Evolutionary conservation across 75 land plant species (phyloP), one percentile per base, ranked within the genome.

Genomic region (Pinus albicaulis): DNA sequence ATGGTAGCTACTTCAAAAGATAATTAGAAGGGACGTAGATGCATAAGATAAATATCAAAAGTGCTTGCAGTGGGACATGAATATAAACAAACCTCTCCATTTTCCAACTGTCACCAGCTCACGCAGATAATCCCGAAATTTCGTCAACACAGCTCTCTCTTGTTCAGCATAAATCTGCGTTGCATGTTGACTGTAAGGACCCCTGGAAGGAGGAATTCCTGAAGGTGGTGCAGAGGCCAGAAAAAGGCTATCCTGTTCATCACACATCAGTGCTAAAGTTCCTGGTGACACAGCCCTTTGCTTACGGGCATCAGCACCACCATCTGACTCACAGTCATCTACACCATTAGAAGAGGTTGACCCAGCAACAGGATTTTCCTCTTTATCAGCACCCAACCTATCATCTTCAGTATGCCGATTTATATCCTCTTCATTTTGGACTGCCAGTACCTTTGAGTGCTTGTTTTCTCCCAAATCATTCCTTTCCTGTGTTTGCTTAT

Each of bases 231-330:
- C 80, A 66, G 89, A 83, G 24, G 88, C 87, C 85, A 88, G 86
- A 75, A 96, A 89, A 61, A 93, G 82, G 44, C 91, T 84, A 72
- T 94, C 99, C 80, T 90, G 87, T 77, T 96, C 99, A 82, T 96
- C 98, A 73, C 99, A 96, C 99, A 96, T 92, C 64, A 96, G 79
- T 28, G 99, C 99, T 72, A 96, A 77, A 15, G 99, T 96, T 73
- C 92, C 98, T 64, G 99, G 99, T 62, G 99, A 96, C 99, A 96
- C 89, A 0, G 95, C 89, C 81, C 92, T 87, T 55, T 84, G 73
- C 59, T 74, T 72, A 14, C 41, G 55, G 31, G n/a, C 76, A 60
- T 82, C 77, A 44, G 85, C 92, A 66, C 74, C 83, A 75, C 72
- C 81, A 66, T 93, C 93, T 60, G 81, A 77, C 55, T 72, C 84